Evolutionary conservation across 352 stramenopile genomes (phyloP).

Genomic region (Globisporangium viniferum): DNA sequence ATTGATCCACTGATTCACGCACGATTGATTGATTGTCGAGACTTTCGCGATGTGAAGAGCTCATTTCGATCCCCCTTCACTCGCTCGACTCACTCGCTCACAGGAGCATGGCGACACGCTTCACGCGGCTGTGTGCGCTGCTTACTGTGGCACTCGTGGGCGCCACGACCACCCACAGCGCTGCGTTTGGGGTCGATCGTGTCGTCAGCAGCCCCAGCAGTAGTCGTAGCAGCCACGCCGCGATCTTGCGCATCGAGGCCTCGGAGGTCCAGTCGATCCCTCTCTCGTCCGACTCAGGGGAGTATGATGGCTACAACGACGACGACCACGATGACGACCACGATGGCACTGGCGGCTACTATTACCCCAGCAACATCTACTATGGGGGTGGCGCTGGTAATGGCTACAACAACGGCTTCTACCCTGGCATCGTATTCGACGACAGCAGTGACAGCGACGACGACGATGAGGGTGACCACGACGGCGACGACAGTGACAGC

Average conservation of each 20-base stretch:
- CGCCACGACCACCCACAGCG: neutral
- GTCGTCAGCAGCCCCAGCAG: neutral
- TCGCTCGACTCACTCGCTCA: too few relatives aligned
- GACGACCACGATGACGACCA: neutral
- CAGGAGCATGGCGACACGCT: neutral
- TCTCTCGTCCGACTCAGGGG: neutral
- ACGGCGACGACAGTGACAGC: neutral
- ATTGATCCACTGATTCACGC: neutral
- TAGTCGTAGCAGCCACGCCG: neutral
- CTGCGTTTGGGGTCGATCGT: neutral
- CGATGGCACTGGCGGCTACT: neutral
- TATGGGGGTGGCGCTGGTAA: neutral
- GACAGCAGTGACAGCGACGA: neutral
- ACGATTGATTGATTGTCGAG: neutral
- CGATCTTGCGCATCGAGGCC: neutral
- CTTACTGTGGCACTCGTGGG: neutral
- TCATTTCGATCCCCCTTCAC: neutral
- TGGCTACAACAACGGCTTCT: neutral
- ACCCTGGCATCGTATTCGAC: neutral
- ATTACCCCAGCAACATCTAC: neutral
- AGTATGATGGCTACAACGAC: neutral
- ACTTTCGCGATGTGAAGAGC: neutral
- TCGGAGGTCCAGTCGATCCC: conserved; percentile 1
- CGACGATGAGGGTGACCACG: neutral
- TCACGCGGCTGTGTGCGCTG: neutral